Conservation (phyloP, 345 rosid species). For the Syzygium jambos region DNA sequence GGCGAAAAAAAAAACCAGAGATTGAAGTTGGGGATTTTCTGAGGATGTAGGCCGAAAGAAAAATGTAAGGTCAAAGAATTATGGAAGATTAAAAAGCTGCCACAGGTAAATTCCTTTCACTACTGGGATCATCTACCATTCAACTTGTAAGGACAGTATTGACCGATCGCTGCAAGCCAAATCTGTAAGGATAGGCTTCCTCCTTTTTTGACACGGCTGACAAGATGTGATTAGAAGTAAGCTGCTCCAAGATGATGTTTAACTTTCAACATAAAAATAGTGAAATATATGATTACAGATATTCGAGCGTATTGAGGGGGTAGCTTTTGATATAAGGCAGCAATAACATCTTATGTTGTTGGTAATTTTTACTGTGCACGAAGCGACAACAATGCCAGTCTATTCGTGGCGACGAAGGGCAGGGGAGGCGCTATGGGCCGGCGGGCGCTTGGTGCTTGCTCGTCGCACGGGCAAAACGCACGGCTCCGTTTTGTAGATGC, state of each 20-base stretch:
- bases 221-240: background rate
- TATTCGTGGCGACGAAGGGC: background rate
- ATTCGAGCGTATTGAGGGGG: background rate
- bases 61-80: background rate
- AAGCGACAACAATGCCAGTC: background rate
- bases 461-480: background rate
- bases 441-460: background rate
- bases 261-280: background rate
- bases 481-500: background rate
- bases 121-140: background rate
- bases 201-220: background rate
- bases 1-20: too few species aligned
- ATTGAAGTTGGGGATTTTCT: too few species aligned
- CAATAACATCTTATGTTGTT: background rate
- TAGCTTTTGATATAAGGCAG: background rate
- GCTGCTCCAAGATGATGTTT: background rate
- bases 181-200: background rate
- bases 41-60: background rate
- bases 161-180: background rate
- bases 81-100: background rate
- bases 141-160: background rate
- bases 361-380: background rate
- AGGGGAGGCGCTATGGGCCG: too few species aligned
- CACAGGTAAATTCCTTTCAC: background rate
- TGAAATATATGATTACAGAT: background rate